Base-by-base conservation (phyloP, 2,329 filamentous ascomycete genomes). In the Aspergillus novoparasiticus region DNA sequence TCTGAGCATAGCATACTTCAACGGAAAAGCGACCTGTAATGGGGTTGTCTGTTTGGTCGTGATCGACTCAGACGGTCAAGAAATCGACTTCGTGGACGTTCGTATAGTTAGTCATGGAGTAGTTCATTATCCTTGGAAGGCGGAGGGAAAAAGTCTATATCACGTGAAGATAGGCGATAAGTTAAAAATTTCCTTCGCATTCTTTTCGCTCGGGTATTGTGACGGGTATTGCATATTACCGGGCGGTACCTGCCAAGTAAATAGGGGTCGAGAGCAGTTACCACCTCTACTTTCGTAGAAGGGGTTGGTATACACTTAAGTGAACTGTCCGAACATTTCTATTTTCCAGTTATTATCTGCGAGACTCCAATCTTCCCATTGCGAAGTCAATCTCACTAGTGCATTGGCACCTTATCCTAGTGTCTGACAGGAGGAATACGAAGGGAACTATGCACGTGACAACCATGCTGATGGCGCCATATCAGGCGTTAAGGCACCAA, bases 1-100 rank as follows among this genome's bases (percentile, higher is more conserved):
- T 66, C 73, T 76, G 50, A 80, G 73, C 80, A 82, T 82, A 74
- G 60, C 76, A 78, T 77, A 62, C 57, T 69, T 61, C 46, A 45
- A 45, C 45, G 46, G 3, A 45, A n/a, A 16, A 19, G 45, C 3
- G 26, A 23, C 6, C 6, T 21, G 16, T 2, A 14, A 21, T 43
- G 26, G 30, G 11, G 9, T 32, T 21, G 60, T 60, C 30, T 14
- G 60, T 60, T 23, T 23, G 39, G n/a, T 21, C 21, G n/a, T 26
- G 55, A 16, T 28, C 8, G 43, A 58, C 51, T 58, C 14, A 36
- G 28, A 46, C 10, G 32, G 41, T 41, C 54, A n/a, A 54, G 23
- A 14, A 26, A 45, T 51, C 6, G 19, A 32, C 23, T 32, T 21
- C 28, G 23, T 50, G 26, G 19, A n/a, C 3, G 34, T 36, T 51